Evolutionary conservation across 768 basidiomycete genomes (phyloP).

Genomic region (Macrolepiota albuminosa): DNA sequence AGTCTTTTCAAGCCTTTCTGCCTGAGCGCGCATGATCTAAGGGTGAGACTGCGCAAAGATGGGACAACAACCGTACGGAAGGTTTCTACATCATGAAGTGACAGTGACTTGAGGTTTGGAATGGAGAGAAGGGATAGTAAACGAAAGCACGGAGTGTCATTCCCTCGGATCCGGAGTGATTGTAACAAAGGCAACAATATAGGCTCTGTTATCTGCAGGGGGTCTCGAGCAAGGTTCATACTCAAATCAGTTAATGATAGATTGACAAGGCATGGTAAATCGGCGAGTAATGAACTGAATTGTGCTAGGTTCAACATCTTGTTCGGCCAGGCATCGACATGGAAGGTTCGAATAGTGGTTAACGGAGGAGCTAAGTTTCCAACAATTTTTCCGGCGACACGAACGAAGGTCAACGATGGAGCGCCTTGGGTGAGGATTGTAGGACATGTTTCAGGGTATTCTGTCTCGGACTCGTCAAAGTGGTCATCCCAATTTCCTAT

Average conservation of each 20-base stretch:
- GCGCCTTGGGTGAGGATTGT: constrained; percentile 29
- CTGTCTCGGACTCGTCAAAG: constrained; percentile 23
- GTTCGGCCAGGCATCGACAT: constrained; percentile 37
- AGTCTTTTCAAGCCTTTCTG: constrained; percentile 26
- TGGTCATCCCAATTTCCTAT: constrained; percentile 24
- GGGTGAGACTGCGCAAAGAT: constrained; percentile 26
- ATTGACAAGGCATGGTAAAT: constrained; percentile 31
- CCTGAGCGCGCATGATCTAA: constrained; percentile 31
- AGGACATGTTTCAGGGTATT: constrained; percentile 21
- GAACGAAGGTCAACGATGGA: constrained; percentile 32
- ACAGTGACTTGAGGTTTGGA: constrained; percentile 30
- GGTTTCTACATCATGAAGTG: constrained; percentile 29
- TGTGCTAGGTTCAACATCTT: constrained; percentile 30
- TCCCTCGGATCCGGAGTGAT: constrained; percentile 38
- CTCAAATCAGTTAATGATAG: constrained; percentile 37
- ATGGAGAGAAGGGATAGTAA: constrained; percentile 29
- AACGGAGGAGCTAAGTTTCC: constrained; percentile 36
- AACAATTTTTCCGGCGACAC: constrained; percentile 37
- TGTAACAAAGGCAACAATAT: constrained; percentile 30
- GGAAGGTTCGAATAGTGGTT: constrained; percentile 32
- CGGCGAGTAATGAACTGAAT: constrained; percentile 28
- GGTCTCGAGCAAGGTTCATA: constrained; percentile 29
- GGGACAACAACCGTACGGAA: constrained; percentile 30
- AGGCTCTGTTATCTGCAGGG: constrained; percentile 22
- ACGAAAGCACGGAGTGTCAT: constrained; percentile 26